Evolutionary conservation across 2,329 filamentous ascomycete species (phyloP).

Genomic region (Epichloe sibirici): DNA sequence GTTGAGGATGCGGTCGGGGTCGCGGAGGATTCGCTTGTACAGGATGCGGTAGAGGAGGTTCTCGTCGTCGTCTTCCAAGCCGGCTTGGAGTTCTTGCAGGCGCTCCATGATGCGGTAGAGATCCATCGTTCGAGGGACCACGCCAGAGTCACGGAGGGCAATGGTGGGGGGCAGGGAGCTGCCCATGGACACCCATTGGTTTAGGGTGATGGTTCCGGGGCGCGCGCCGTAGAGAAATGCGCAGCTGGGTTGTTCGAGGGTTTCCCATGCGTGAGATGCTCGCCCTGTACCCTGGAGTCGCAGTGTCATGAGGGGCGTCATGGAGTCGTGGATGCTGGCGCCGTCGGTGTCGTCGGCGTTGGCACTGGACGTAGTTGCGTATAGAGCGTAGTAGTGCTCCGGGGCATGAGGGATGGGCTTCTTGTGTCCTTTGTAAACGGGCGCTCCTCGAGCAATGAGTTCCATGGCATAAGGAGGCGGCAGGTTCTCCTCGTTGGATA

Average conservation of each 20-base stretch:
- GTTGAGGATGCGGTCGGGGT: constrained; percentile 48
- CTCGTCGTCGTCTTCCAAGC: constrained; percentile 44
- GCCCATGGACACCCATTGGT: constrained; percentile 51
- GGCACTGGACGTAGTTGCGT: constrained; percentile 36
- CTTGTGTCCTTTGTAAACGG: constrained; percentile 43
- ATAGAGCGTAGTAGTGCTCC: constrained; percentile 44
- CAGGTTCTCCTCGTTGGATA: constrained; percentile 37
- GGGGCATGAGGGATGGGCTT: constrained; percentile 40
- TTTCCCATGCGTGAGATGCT: constrained; percentile 49
- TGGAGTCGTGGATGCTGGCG: constrained; percentile 39
- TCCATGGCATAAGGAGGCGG: constrained; percentile 42
- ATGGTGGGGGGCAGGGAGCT: constrained; percentile 44
- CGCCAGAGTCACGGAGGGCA: constrained; percentile 44
- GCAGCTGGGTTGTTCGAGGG: constrained; percentile 62
- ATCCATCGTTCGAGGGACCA: constrained; percentile 47
- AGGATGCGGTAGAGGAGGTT: constrained; percentile 49
- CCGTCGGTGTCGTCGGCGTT: constrained; percentile 31
- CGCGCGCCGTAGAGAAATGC: constrained; percentile 53
- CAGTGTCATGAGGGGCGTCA: constrained; percentile 47
- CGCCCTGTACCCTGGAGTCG: constrained; percentile 30
- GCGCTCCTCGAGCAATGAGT: constrained; percentile 45
- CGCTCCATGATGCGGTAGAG: constrained; percentile 45
- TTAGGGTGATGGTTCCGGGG: constrained; percentile 60
- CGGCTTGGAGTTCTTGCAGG: constrained; percentile 44
- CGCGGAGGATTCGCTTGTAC: constrained; percentile 56